Conservation (phyloP, 768 basidiomycete species). For the Gymnopilus dilepis region DNA sequence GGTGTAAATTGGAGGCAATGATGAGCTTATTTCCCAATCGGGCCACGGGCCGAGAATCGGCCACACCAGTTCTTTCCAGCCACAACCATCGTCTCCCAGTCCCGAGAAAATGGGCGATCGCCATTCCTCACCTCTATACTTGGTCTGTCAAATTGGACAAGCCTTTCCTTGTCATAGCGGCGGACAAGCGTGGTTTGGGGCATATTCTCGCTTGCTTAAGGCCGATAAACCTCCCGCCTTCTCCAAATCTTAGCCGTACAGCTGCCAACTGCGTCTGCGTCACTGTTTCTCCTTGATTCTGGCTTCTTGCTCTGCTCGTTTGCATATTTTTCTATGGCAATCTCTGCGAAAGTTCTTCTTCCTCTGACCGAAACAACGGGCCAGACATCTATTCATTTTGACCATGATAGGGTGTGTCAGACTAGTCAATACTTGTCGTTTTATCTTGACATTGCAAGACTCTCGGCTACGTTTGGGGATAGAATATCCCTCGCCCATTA, state of each 20-base stretch:
- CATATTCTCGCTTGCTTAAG: conserved; percentile 7
- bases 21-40: conserved; percentile 14
- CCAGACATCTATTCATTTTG: conserved; percentile 23
- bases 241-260: conserved; percentile 3
- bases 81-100: conserved; percentile 5
- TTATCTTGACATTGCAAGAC: conserved; percentile 23
- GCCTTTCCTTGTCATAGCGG: conserved; percentile 9
- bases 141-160: conserved; percentile 11
- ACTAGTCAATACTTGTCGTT: conserved; percentile 14
- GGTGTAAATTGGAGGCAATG: neutral
- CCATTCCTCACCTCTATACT: conserved; percentile 11
- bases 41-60: conserved; percentile 9
- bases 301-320: conserved; percentile 14
- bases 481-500: conserved; percentile 33
- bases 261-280: neutral
- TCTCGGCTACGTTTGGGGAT: conserved; percentile 37
- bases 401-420: conserved; percentile 22
- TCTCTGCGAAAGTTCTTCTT: conserved; percentile 4
- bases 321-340: conserved; percentile 21
- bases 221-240: conserved; percentile 3
- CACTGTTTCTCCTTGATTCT: conserved; percentile 5
- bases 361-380: conserved; percentile 30
- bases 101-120: conserved; percentile 24
- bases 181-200: conserved; percentile 1
- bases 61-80: conserved; percentile 11